Base-by-base conservation (phyloP, 768 basidiomycete species). In the Russula abietina region DNA sequence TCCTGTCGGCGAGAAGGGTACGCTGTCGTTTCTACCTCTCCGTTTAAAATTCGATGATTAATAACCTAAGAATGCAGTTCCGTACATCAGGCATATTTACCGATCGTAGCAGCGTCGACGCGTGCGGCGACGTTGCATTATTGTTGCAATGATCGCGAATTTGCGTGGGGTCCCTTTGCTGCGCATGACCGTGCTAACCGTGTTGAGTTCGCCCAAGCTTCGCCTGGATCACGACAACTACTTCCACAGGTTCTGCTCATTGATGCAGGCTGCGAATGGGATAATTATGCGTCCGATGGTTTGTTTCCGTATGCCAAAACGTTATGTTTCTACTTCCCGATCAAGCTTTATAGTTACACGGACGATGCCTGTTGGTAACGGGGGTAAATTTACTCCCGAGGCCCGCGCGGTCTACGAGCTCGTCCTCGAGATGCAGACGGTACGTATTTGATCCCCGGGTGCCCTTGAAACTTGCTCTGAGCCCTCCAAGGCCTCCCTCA, bases 251-350 rank as follows among this genome's bases (percentile, higher is more conserved):
- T 96, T 8, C 78, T 96, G 5, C 81, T 96, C 36, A 94, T 96
- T 65, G 96, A 98, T 69, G 96, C 96, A 0, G 94, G 95, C 0
- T 95, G 94, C 70, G 96, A 98, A 75, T 95, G 85, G 86, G 71
- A 77, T 19, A 80, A 80, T 68, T 87, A 89, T 66, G 85, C 83
- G 3, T 76, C 82, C 0, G 87, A 89, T 71, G 83, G 87, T 75
- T 74, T 77, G 73, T 72, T 16, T 30, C 58, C 16, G 12, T 30
- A 30, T 10, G 8, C 22, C 38, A 56, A 32, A 7, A 46, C 43
- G 48, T 19, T 51, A 11, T 2, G 52, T 30, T 11, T 50, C 26
- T n/a, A 67, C 72, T 57, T 73, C 30, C 74, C 66, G 78, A 79
- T 30, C 46, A 12, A 10, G 32, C 39, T 12, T 46, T 22, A 4